Conservation (phyloP, 129 eudicot species). For the Cynara cardunculus region DNA sequence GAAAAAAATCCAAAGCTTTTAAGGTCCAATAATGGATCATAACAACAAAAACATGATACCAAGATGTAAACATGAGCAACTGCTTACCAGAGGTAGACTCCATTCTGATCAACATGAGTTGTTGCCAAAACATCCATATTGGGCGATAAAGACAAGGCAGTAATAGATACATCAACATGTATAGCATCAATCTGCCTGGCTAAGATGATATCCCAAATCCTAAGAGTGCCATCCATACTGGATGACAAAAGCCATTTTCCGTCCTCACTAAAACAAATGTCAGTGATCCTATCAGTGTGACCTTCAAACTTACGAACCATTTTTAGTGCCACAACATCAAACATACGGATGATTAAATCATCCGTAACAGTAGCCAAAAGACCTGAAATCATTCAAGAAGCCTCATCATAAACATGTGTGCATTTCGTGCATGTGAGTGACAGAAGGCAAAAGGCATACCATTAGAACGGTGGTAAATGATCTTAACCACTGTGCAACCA, state of each 20-base stretch:
- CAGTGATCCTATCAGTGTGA: constrained; percentile 82
- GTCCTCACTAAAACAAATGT: constrained; percentile 94
- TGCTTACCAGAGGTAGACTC: constrained; percentile 82
- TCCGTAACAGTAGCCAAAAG: constrained; percentile 88
- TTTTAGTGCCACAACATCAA: constrained; percentile 80
- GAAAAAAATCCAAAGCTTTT: neutral
- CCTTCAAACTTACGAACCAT: constrained; percentile 95
- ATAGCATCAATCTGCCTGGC: constrained; percentile 96
- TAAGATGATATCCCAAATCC: constrained; percentile 91
- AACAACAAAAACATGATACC: neutral
- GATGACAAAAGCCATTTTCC: constrained; percentile 98
- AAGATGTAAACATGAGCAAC: neutral
- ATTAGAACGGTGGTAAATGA: constrained; percentile 78
- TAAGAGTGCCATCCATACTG: constrained; percentile 95
- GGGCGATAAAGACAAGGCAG: constrained; percentile 88
- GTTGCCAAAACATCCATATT: constrained; percentile 98
- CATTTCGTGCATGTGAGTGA: neutral
- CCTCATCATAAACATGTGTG: neutral
- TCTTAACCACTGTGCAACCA: constrained; percentile 70
- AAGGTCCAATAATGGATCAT: neutral
- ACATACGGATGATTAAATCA: constrained; percentile 87
- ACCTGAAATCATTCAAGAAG: constrained; percentile 39
- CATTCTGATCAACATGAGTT: constrained; percentile 93
- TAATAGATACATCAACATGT: constrained; percentile 73
- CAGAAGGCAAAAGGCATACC: constrained; percentile 32